Conservation (phyloP, 441 rosid species). For the Adansonia gregorii region DNA sequence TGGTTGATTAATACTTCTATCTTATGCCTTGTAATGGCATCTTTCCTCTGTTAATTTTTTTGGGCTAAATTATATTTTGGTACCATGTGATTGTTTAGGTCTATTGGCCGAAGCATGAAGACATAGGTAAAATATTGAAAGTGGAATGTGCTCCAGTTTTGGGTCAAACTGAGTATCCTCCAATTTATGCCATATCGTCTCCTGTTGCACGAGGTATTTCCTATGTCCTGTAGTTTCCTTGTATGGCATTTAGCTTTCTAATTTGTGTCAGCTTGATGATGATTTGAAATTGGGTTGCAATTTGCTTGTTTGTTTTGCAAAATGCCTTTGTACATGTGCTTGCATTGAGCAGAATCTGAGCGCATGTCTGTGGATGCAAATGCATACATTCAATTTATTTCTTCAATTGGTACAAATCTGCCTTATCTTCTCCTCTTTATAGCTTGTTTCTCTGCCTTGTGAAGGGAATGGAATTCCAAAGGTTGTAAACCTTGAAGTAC, state of each 20-base stretch:
- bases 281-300: background rate
- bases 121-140: constrained; percentile 75
- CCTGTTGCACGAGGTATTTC: constrained; percentile 77
- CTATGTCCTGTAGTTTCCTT: constrained; percentile 16
- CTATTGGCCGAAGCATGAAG: constrained; percentile 91
- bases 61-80: constrained; percentile 3
- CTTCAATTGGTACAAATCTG: background rate
- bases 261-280: constrained; percentile 9
- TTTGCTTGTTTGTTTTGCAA: constrained; percentile 10
- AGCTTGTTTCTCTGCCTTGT: constrained; percentile 30
- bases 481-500: constrained; percentile 88
- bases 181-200: constrained; percentile 82
- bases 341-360: background rate
- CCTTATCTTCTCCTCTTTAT: constrained; percentile 18
- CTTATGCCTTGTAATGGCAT: constrained; percentile 25
- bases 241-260: constrained; percentile 15
- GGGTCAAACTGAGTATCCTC: constrained; percentile 73
- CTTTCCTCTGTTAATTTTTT: background rate
- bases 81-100: constrained; percentile 55
- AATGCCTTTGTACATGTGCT: background rate
- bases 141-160: constrained; percentile 75
- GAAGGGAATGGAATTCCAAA: constrained; percentile 93
- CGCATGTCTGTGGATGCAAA: constrained; percentile 14
- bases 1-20: constrained; percentile 15
- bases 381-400: constrained; percentile 14